Percentiles rank a stretch among this genome's conserved stretches.
phyloP scores from a whole-genome alignment of 106 monocot species.

The Amphibolis antarctica region DNA sequence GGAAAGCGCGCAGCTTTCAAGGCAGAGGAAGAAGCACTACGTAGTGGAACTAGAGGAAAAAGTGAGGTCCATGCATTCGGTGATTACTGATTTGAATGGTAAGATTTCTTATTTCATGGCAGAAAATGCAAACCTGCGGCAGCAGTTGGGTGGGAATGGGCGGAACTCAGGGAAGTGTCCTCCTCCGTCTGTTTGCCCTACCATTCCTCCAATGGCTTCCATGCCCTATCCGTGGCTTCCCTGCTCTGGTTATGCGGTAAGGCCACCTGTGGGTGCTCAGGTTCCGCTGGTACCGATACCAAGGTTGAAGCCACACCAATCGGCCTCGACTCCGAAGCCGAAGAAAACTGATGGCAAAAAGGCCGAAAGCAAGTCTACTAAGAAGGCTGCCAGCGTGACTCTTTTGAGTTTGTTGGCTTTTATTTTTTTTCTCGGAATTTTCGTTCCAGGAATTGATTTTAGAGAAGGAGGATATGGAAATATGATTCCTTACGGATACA shows the following conservation, averaged over 20 bases:
- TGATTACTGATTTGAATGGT: slow-evolving; percentile 11
- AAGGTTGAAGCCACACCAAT: slow-evolving; percentile 47
- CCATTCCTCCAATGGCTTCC: slow-evolving; percentile 10
- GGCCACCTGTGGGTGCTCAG: slow-evolving; percentile 35
- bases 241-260: slow-evolving; percentile 38
- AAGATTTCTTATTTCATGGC: slow-evolving; percentile 17
- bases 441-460: slow-evolving; percentile 21
- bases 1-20: slow-evolving; percentile 25
- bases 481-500: neutral
- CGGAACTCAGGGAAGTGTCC: slow-evolving; percentile 6
- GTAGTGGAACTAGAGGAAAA: slow-evolving; percentile 25
- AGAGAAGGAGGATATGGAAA: slow-evolving; percentile 13
- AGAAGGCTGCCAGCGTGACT: slow-evolving; percentile 21
- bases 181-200: slow-evolving; percentile 14
- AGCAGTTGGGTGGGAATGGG: slow-evolving; percentile 12
- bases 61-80: slow-evolving; percentile 13
- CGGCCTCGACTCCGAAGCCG: slow-evolving; percentile 23
- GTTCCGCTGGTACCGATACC: slow-evolving; percentile 77
- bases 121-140: slow-evolving; percentile 16
- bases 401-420: slow-evolving; percentile 16
- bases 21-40: slow-evolving; percentile 28
- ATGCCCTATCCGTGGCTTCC: slow-evolving; percentile 74
- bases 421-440: slow-evolving; percentile 15
- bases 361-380: slow-evolving; percentile 14
- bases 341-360: slow-evolving; percentile 24